Evolutionary conservation across 805 yeast species (phyloP), one percentile per base, ranked within the genome.

Genomic region (Nakazawaea ernobii): DNA sequence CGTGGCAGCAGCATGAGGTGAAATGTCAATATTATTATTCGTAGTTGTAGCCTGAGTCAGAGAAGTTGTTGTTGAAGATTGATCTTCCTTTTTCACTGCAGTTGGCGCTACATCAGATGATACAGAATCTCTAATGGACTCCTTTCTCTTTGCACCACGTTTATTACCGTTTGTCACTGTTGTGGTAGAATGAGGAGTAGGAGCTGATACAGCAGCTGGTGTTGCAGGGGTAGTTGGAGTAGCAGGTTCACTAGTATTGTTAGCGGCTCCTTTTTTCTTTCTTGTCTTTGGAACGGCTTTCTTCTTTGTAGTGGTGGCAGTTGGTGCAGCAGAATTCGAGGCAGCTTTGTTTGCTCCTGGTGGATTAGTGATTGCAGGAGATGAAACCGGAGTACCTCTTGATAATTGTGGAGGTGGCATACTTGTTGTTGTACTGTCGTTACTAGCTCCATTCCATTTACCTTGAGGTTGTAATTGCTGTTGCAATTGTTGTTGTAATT

Each of bases 191-290:
- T 17, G 20, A n/a, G 53, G 37, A n/a, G 37, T 20, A 10, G 35
- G 45, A 28, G 39, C 29, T 14, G 41, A 20, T 14, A 30, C 45
- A 24, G 46, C 36, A 24, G 46, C 37, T 14, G 46, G 29, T 46
- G 49, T 39, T 54, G 58, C 43, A 28, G 73, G 73, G 1, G 72
- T 68, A 1, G 71, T 67, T 46, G 73, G 73, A 6, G 72, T 68
- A 29, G 69, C 71, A 8, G 72, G 71, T 39, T 68, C 73, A 10
- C 69, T 63, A 27, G 61, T 56, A 32, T 59, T 24, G 59, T 54
- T 33, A 32, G 37, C 39, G n/a, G 41, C 42, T n/a, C 17, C 32
- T 43, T 48, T 59, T 52, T 52, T 53, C 52, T 51, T 43, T 40
- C 53, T 55, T 49, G 55, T 50, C 49, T 54, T 35, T n/a, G 48